Conservation (phyloP, 2,329 filamentous ascomycete species). For the Ceratocystis papillata region DNA sequence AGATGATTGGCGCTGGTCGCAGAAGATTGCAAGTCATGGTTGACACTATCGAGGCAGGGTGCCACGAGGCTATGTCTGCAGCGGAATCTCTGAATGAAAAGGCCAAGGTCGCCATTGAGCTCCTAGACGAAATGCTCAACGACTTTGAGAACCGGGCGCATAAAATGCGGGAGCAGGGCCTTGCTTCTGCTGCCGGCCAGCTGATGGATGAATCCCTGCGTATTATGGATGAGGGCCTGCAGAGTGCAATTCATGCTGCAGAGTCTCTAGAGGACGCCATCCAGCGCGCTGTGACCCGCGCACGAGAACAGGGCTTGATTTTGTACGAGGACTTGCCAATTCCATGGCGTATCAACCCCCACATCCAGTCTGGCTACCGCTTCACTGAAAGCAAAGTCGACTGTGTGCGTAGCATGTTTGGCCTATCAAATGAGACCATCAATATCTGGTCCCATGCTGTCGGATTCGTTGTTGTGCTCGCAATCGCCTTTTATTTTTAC, state of each 20-base stretch:
- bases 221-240: constrained; percentile 70
- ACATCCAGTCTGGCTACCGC: constrained; percentile 84
- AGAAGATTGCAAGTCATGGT: constrained; percentile 79
- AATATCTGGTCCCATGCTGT: constrained; percentile 97
- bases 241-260: constrained; percentile 70
- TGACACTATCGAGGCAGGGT: constrained; percentile 78
- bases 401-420: constrained; percentile 73
- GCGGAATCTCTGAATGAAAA: constrained; percentile 88
- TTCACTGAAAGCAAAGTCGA: constrained; percentile 87
- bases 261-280: constrained; percentile 76
- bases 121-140: constrained; percentile 74
- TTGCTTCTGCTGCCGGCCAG: constrained; percentile 55
- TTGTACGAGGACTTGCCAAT: constrained; percentile 80
- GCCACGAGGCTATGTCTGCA: constrained; percentile 72
- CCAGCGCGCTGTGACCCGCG: constrained; percentile 61
- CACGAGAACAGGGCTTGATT: constrained; percentile 71
- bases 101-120: constrained; percentile 70
- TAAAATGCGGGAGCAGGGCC: constrained; percentile 65
- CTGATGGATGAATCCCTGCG: constrained; percentile 71
- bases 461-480: constrained; percentile 75
- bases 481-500: constrained; percentile 93
- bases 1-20: constrained; percentile 76
- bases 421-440: constrained; percentile 81
- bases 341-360: constrained; percentile 90
- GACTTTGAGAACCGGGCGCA: constrained; percentile 77